Evolutionary conservation across 2,329 filamentous ascomycete species (phyloP), one percentile per base, ranked within the genome.

Genomic region (Thielaviopsis punctulata): DNA sequence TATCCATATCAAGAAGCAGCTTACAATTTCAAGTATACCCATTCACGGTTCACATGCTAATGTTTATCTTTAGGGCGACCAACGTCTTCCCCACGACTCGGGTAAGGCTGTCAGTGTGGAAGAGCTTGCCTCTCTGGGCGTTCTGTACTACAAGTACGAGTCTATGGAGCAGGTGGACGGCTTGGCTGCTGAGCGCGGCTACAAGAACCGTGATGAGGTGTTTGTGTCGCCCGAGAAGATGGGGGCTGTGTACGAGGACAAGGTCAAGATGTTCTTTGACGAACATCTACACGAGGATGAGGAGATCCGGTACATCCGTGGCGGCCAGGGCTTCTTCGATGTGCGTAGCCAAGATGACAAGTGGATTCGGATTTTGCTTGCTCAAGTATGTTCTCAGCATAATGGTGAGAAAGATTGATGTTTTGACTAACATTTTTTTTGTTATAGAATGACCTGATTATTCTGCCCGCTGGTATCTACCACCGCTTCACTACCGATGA

Each of bases 211-310:
- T 53, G 92, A 98, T 70, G 82, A 93, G 68, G 85, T 96, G 65
- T 85, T 78, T 55, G 86, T 98, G 21, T 93, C 86, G 7, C 90
- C 89, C 0, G 72, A 80, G 57, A 83, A 80, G 57, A 87, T 96
- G 82, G 88, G 87, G 53, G 84, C 78, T 39, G 69, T 80, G 45
- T 98, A 96, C 70, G 90, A 98, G 68, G 78, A 84, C 57, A 96
- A 96, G 68, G 87, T 98, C 57, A 89, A 87, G 70, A 79, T 69
- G 59, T 98, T 98, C 72, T 98, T 96, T 71, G 66, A 84, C 60
- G 92, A 98, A 73, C 92, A 98, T 66, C 67, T 98, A 61, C 92
- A 98, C 64, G 92, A 98, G 70, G 92, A 98, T 60, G 92, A 98
- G 70, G 92, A 98, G 74, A 98, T 98, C 59, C 75, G 92, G 47